Conservation (phyloP, 2,329 filamentous ascomycete genomes). For the Zarea fungicola region DNA sequence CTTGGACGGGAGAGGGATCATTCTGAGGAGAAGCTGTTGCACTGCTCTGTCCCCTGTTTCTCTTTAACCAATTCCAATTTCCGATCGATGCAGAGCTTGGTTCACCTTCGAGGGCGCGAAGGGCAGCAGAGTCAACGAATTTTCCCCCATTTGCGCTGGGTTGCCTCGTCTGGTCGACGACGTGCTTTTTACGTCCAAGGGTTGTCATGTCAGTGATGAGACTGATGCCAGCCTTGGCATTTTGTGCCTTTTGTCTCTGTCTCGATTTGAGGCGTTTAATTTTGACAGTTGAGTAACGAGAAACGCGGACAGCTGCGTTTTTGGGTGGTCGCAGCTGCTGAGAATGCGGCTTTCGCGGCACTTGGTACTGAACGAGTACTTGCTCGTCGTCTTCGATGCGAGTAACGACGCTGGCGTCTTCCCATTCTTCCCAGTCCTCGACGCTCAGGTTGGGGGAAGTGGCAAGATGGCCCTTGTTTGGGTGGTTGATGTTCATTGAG, state of each 20-base stretch:
- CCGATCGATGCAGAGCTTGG: slow-evolving; percentile 50
- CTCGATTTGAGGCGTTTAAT: slow-evolving; percentile 50
- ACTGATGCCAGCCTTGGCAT: slow-evolving; percentile 58
- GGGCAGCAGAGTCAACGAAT: slow-evolving; percentile 54
- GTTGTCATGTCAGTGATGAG: slow-evolving; percentile 64
- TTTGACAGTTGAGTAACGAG: slow-evolving; percentile 35
- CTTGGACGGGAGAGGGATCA: slow-evolving; percentile 28
- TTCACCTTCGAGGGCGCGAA: slow-evolving; percentile 54
- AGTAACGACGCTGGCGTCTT: slow-evolving; percentile 41
- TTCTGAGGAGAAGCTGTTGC: slow-evolving; percentile 23
- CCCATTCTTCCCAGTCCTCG: slow-evolving; percentile 52
- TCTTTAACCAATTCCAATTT: slow-evolving; percentile 52
- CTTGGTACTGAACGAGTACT: slow-evolving; percentile 21
- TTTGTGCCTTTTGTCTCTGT: slow-evolving; percentile 55
- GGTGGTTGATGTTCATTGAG: too few species aligned
- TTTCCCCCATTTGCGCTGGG: slow-evolving; percentile 32
- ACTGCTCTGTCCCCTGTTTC: slow-evolving; percentile 29
- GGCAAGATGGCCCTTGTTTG: slow-evolving; percentile 16
- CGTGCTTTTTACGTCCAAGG: slow-evolving; percentile 40
- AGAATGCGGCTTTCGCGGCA: neutral
- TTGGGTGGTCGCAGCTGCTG: slow-evolving; percentile 12
- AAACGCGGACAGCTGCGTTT: slow-evolving; percentile 19
- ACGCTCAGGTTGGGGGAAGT: slow-evolving; percentile 16
- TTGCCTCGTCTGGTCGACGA: slow-evolving; percentile 25
- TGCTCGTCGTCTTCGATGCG: slow-evolving; percentile 35